Conservation (phyloP, 2,329 filamentous ascomycete genomes). For the Colletotrichum coccodes region DNA sequence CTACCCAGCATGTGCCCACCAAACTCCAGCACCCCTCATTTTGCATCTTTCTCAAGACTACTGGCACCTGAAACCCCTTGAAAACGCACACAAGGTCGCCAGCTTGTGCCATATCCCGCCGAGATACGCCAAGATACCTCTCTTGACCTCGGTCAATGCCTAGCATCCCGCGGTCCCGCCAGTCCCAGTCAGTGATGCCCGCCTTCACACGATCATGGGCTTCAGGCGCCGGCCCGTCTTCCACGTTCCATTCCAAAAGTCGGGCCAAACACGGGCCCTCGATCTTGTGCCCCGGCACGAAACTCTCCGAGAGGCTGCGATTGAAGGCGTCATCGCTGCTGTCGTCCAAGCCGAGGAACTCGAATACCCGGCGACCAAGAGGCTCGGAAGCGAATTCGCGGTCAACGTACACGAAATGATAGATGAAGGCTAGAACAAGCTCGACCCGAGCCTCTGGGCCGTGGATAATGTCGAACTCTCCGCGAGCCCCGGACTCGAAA, state of each 20-base stretch:
- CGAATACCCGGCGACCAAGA: background rate
- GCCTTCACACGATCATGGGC: background rate
- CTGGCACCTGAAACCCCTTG: background rate
- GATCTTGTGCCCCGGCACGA: background rate
- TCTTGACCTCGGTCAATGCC: no score
- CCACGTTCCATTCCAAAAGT: background rate
- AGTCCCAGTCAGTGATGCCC: background rate
- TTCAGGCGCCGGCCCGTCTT: background rate
- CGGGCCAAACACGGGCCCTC: background rate
- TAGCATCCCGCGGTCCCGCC: background rate
- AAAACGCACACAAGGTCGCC: background rate
- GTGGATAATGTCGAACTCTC: background rate
- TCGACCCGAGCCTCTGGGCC: background rate
- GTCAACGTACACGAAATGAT: background rate
- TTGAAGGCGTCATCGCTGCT: background rate
- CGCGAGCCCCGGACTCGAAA: background rate
- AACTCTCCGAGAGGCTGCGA: background rate
- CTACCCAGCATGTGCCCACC: background rate
- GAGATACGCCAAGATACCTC: background rate
- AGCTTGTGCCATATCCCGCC: background rate
- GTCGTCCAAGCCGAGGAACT: background rate
- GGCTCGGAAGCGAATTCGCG: background rate
- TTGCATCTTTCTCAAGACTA: background rate
- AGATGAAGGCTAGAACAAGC: background rate
- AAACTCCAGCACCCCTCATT: background rate